Conservation (phyloP, 345 rosid species). For the rapeseed (Brassica napus) region Da-Ae NC_063443.1:12186001-12186500, state of each 20-base stretch:
- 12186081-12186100: constrained; percentile 5
- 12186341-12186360: constrained; percentile 17
- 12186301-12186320: constrained; percentile 29
- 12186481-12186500: constrained; percentile 51
- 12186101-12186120: neutral
- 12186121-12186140: constrained; percentile 28
- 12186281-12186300: constrained; percentile 31
- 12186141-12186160: constrained; percentile 16
- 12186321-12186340: constrained; percentile 15
- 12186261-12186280: constrained; percentile 26
- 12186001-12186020: constrained; percentile 71
- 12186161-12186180: constrained; percentile 29
- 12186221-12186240: constrained; percentile 10
- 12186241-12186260: constrained; percentile 16
- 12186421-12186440: constrained; percentile 65
- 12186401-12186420: constrained; percentile 45
- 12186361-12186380: constrained; percentile 15
- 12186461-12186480: constrained; percentile 47
- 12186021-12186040: constrained; percentile 81
- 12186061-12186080: constrained; percentile 34
- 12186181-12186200: constrained; percentile 22
- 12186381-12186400: constrained; percentile 13
- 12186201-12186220: constrained; percentile 24
- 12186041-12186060: constrained; percentile 73
- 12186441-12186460: constrained; percentile 40